Evolutionary conservation across 139 green algal species (phyloP), one percentile per base, ranked within the genome.

Genomic region (Mychonastes homosphaera): DNA sequence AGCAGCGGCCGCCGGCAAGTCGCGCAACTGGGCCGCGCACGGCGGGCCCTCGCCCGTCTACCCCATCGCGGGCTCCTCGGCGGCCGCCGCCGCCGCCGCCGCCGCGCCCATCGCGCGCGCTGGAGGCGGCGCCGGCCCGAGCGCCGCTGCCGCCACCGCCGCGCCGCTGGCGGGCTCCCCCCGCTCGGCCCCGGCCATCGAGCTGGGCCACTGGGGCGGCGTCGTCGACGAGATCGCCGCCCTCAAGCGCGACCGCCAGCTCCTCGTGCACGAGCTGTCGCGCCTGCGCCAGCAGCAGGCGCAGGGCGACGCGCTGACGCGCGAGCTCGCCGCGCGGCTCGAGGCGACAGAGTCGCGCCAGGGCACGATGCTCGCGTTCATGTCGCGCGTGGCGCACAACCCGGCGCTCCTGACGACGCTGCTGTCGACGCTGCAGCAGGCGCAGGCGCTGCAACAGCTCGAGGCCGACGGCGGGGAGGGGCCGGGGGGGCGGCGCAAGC

Each of bases 221-320:
- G 59, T 86, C 44, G 56, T 68, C 30, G 79, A 89, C 53, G 84
- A 95, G 47, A 74, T 96, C 56, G 84, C 91, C 39, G 38, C 56
- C 12, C 64, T 95, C 16, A 93, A 94, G 64, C 72, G 88, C 1
- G 88, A 96, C 63, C 93, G 91, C 51, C 86, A 82, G 28, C 56
- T 92, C 43, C 68, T 96, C 15, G 86, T 92, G 79, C 53, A 87
- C 58, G 88, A 96, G 76, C 75, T 96, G 6, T 79, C 93, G 21
- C 73, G 85, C 2, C 45, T 94, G 59, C 65, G 87, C 27, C 82
- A 94, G 71, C 58, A 79, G 57, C 81, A 87, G 63, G 54, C 79
- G 74, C 79, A 82, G 39, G 41, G 58, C 38, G 26, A 4, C 13
- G 38, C 38, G 1, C 23, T 27, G 1, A 74, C 89, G 27, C 60